Conservation (phyloP, 2,329 filamentous ascomycete species). For the Venturia asperata region DNA sequence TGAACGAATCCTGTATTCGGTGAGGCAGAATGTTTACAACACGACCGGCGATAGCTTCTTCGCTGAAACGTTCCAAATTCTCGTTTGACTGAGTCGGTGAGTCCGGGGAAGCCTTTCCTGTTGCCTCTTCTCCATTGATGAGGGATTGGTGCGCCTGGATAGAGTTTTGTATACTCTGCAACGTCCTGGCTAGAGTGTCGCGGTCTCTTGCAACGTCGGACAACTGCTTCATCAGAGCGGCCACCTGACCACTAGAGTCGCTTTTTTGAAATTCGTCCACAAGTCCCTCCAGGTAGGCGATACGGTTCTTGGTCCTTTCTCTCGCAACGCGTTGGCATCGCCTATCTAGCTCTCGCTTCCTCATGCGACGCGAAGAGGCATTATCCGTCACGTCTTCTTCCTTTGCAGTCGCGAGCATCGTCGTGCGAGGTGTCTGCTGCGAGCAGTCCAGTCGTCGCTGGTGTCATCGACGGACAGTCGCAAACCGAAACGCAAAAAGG, state of each 20-base stretch:
- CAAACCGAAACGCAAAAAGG: no score
- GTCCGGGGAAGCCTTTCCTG: not conserved
- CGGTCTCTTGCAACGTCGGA: slow-evolving; percentile 17
- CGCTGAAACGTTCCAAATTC: not conserved
- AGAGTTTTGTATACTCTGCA: slow-evolving; percentile 17
- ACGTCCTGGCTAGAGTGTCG: slow-evolving; percentile 11
- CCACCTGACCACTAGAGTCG: slow-evolving; percentile 18
- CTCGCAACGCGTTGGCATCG: slow-evolving; percentile 18
- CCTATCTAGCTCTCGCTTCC: slow-evolving; percentile 20
- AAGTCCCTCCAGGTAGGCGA: slow-evolving; percentile 20
- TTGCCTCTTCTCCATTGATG: not conserved
- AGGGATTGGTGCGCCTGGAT: slow-evolving; percentile 9
- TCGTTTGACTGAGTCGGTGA: not conserved
- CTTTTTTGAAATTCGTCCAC: slow-evolving; percentile 20
- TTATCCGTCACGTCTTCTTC: slow-evolving; percentile 6
- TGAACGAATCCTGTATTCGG: not conserved
- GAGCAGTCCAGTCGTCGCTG: not conserved
- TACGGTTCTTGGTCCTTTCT: slow-evolving; percentile 19
- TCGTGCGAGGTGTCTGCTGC: not conserved
- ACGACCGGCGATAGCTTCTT: not conserved
- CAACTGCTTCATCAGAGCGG: slow-evolving; percentile 17
- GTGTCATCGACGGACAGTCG: no score
- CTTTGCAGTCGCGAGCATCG: not conserved
- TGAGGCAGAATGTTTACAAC: not conserved
- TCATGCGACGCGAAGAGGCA: slow-evolving; percentile 14